Evolutionary conservation across 2,329 filamentous ascomycete genomes (phyloP).

Genomic region (Nigrospora oryzae): DNA sequence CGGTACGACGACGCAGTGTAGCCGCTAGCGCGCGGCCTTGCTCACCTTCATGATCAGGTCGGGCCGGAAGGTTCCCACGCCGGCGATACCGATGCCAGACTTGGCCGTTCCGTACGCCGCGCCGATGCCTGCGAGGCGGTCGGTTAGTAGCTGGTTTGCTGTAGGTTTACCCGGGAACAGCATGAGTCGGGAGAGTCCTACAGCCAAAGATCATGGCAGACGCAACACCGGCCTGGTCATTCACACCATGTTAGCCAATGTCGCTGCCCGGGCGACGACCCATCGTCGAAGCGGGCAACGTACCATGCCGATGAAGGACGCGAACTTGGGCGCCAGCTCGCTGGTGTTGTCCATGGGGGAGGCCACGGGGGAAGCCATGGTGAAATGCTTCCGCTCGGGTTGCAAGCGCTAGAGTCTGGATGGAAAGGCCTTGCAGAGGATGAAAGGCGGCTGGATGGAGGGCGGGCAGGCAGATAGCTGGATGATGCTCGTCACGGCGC

Average conservation of each 20-base stretch:
- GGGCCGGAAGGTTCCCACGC: slow-evolving; percentile 75
- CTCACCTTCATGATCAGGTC: slow-evolving; percentile 86
- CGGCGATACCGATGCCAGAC: slow-evolving; percentile 79
- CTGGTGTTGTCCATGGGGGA: too few species aligned
- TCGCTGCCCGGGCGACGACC: neutral
- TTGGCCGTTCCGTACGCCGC: slow-evolving; percentile 85
- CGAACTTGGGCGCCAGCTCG: slow-evolving; percentile 66
- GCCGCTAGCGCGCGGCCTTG: slow-evolving; percentile 1
- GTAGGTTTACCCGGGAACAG: too few species aligned
- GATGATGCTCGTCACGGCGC: neutral
- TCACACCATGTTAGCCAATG: too few species aligned
- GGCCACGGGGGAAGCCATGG: too few species aligned
- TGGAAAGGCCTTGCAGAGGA: too few species aligned
- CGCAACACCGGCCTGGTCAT: slow-evolving; percentile 61
- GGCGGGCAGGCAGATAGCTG: too few species aligned
- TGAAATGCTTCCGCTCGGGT: too few species aligned
- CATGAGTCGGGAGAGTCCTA: slow-evolving; percentile 35
- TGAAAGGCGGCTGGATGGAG: too few species aligned
- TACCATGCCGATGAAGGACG: slow-evolving; percentile 85
- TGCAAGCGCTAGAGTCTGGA: too few species aligned
- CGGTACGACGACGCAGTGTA: neutral
- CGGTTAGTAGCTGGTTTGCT: neutral
- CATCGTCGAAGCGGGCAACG: slow-evolving; percentile 20
- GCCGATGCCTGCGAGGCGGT: slow-evolving; percentile 42
- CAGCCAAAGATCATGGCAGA: slow-evolving; percentile 80